Percentiles rank a stretch among this genome's conserved stretches.
Conservation (phyloP, 306 rosid genomes). For the Vigna nakashimae region DNA sequence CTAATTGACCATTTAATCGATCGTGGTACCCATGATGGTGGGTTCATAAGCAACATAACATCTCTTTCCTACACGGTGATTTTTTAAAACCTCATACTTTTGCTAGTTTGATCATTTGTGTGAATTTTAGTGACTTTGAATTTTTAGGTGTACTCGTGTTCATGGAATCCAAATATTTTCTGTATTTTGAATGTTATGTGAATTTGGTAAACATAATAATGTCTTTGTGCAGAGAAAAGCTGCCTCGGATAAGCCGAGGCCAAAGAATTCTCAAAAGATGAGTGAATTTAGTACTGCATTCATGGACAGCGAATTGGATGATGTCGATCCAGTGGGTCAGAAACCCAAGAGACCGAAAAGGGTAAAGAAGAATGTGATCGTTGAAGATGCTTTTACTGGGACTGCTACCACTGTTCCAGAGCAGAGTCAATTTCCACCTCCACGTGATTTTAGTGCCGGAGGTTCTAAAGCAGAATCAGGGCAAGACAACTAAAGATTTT, state of each 20-base stretch:
- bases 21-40: not conserved
- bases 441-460: constrained; percentile 39
- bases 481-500: constrained; percentile 37
- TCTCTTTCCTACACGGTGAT: not conserved
- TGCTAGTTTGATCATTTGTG: constrained; percentile 10
- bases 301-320: constrained; percentile 59
- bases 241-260: constrained; percentile 55
- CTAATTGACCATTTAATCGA: not conserved
- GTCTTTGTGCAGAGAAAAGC: constrained; percentile 72
- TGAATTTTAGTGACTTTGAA: constrained; percentile 13
- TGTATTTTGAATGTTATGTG: constrained; percentile 16
- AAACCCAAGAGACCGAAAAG: constrained; percentile 80
- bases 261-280: constrained; percentile 57
- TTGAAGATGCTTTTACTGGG: constrained; percentile 61
- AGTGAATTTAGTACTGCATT: constrained; percentile 43
- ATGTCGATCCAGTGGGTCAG: constrained; percentile 53
- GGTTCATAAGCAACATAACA: not conserved
- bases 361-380: constrained; percentile 70
- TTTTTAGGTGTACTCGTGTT: constrained; percentile 14
- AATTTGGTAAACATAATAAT: constrained; percentile 38
- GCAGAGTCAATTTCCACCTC: constrained; percentile 49
- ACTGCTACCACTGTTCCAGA: constrained; percentile 45
- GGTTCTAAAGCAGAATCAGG: constrained; percentile 47
- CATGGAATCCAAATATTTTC: no score
- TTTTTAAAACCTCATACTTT: not conserved